These are phyloP conservation scores for Mycena rebaudengoi DNA, from an alignment of 768 basidiomycete species.

Conservation along the genomic window DNA sequence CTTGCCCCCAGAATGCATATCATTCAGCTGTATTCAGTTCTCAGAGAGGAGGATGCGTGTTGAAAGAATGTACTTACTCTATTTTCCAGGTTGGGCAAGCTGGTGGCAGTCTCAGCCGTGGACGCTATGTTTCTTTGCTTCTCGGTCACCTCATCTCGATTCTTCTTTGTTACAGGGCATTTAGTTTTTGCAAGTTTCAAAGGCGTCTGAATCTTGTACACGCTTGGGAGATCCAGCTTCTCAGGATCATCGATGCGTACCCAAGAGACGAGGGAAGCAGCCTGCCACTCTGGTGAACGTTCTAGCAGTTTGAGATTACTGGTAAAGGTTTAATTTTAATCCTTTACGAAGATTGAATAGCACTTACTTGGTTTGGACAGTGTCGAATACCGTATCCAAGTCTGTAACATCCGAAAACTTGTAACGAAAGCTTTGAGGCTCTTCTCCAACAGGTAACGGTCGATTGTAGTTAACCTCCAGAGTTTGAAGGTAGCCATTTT, in stretches of 20 bases:
- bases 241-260: not conserved
- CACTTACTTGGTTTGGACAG: not conserved
- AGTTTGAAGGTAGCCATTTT: not conserved
- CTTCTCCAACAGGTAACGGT: not conserved
- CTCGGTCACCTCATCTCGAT: not conserved
- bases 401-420: not conserved
- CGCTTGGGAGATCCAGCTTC: not conserved
- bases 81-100: not conserved
- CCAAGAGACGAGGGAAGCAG: not conserved
- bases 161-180: not conserved
- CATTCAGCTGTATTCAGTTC: too few relatives aligned
- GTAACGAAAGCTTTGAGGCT: not conserved
- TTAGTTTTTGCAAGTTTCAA: not conserved
- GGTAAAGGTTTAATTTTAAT: not conserved
- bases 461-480: not conserved
- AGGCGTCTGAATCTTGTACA: not conserved
- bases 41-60: too few relatives aligned
- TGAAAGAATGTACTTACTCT: too few relatives aligned
- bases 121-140: not conserved
- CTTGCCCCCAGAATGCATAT: too few relatives aligned
- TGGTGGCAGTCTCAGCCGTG: not conserved
- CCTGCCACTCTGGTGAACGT: not conserved
- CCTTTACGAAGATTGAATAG: too few relatives aligned
- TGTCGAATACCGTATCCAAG: not conserved
- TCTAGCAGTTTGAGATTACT: not conserved